A percentile compares a stretch with the other conserved stretches of the same genome.
Evolutionary conservation across 2,329 filamentous ascomycete species (phyloP).

Genomic region (Neonectria magnoliae): DNA sequence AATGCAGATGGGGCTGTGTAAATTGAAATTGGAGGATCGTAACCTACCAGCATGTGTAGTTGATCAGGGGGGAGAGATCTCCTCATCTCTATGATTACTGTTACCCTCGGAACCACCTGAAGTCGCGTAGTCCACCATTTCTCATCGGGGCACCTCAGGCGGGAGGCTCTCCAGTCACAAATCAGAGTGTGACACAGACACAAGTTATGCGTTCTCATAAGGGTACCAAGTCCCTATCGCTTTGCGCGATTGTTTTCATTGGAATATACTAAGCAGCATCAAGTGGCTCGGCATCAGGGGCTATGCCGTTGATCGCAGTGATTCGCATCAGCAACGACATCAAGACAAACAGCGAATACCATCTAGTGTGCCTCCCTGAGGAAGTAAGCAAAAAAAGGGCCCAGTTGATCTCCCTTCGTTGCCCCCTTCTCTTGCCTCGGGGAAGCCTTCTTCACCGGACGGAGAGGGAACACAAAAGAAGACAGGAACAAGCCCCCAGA

Average conservation of each 20-base stretch:
- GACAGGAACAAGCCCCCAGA: conserved; percentile 3
- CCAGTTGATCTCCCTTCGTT: neutral
- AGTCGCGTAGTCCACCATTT: neutral
- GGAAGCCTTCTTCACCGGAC: conserved; percentile 1
- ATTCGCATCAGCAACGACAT: conserved; percentile 3
- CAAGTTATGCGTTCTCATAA: neutral
- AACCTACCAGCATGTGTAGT: neutral
- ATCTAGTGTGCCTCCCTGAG: conserved; percentile 18
- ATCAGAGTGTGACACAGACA: neutral
- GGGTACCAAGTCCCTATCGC: conserved; percentile 15
- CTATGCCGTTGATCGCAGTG: conserved; percentile 6
- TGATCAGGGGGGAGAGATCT: neutral
- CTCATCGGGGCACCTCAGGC: too few species aligned
- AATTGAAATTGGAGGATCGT: neutral
- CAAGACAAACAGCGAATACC: conserved; percentile 20
- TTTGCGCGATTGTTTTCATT: conserved; percentile 15
- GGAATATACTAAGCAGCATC: conserved; percentile 6
- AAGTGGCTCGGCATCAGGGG: conserved; percentile 1
- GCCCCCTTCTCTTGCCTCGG: conserved; percentile 11
- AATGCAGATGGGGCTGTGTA: neutral
- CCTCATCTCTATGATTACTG: neutral
- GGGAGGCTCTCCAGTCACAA: neutral
- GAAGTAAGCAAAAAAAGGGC: conserved; percentile 7
- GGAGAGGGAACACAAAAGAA: conserved; percentile 2
- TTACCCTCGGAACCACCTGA: neutral